These are phyloP conservation scores for Nakaseomyces nivariensis DNA, from an alignment of 1,139 yeast genomes.

Conservation along the genomic window DNA sequence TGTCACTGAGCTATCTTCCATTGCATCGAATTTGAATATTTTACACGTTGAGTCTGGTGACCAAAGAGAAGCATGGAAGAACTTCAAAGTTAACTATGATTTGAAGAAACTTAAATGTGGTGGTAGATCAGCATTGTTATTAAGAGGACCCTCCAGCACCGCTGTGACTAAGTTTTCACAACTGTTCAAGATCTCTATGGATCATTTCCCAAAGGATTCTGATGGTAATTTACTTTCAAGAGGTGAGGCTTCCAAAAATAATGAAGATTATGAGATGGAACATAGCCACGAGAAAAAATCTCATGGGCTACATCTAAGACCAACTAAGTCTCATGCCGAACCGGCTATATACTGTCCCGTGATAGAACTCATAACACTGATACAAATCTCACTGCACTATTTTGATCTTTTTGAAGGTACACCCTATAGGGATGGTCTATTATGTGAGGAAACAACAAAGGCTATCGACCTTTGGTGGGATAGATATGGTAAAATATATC, in stretches of 20 bases:
- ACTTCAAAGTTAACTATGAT: slow-evolving; percentile 63
- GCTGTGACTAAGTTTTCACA: slow-evolving; percentile 75
- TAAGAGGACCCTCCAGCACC: slow-evolving; percentile 63
- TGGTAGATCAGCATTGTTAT: slow-evolving; percentile 68
- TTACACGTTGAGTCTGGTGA: slow-evolving; percentile 63
- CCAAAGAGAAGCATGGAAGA: slow-evolving; percentile 40
- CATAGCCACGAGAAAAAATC: not conserved
- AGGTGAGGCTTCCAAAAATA: not conserved
- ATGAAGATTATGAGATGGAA: not conserved
- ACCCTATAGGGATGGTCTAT: slow-evolving; percentile 67
- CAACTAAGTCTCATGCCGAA: not conserved
- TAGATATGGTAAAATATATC: slow-evolving; percentile 53
- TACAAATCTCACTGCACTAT: slow-evolving; percentile 70
- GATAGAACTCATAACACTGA: slow-evolving; percentile 58
- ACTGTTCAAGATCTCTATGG: slow-evolving; percentile 41
- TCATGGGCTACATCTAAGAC: not conserved
- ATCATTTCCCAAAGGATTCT: slow-evolving; percentile 5
- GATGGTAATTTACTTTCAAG: not conserved
- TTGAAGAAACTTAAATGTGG: slow-evolving; percentile 71
- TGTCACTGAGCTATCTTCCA: slow-evolving; percentile 72
- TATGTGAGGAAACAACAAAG: slow-evolving; percentile 65
- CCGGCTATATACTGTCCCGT: slow-evolving; percentile 30
- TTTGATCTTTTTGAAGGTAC: slow-evolving; percentile 59
- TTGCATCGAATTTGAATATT: slow-evolving; percentile 67
- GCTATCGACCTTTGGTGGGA: slow-evolving; percentile 82